Percentiles rank a stretch among this genome's conserved stretches.
These are phyloP conservation scores for Aspergillus nomiae DNA, from an alignment of 2,329 filamentous ascomycete genomes.

Conservation along the genomic window DNA sequence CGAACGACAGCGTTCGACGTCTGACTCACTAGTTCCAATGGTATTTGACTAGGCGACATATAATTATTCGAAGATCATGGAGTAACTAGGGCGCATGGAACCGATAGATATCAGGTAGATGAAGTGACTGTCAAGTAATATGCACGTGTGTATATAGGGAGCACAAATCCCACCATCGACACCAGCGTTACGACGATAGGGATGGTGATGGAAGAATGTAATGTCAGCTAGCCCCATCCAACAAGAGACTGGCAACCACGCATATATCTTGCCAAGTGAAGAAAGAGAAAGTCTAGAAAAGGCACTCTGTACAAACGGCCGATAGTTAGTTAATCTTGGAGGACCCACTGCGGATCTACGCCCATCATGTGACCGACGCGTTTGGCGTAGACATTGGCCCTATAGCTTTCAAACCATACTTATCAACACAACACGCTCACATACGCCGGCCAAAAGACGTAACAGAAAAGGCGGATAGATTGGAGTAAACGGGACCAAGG, in stretches of 20 bases:
- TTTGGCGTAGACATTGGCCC: not conserved
- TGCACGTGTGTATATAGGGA: not conserved
- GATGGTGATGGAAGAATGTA: not conserved
- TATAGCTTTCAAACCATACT: not conserved
- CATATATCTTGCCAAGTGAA: not conserved
- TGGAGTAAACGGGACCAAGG: not conserved
- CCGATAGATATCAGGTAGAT: not conserved
- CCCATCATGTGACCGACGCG: conserved; percentile 19
- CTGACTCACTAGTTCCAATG: conserved; percentile 11
- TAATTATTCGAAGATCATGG: not conserved
- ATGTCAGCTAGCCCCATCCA: not conserved
- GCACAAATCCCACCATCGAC: not conserved
- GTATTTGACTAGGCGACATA: not conserved
- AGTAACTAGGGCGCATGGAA: not conserved
- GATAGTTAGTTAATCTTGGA: too few species aligned
- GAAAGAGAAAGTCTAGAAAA: not conserved
- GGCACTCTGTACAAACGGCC: too few species aligned
- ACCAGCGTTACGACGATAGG: not conserved
- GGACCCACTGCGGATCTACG: not conserved
- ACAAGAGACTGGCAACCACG: not conserved
- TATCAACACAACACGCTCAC: not conserved
- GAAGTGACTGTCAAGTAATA: not conserved
- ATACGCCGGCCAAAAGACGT: not conserved
- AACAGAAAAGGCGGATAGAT: not conserved
- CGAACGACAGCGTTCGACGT: conserved; percentile 15